Base-by-base conservation (phyloP, 2,329 filamentous ascomycete species). In the Thelonectria rubi region DNA sequence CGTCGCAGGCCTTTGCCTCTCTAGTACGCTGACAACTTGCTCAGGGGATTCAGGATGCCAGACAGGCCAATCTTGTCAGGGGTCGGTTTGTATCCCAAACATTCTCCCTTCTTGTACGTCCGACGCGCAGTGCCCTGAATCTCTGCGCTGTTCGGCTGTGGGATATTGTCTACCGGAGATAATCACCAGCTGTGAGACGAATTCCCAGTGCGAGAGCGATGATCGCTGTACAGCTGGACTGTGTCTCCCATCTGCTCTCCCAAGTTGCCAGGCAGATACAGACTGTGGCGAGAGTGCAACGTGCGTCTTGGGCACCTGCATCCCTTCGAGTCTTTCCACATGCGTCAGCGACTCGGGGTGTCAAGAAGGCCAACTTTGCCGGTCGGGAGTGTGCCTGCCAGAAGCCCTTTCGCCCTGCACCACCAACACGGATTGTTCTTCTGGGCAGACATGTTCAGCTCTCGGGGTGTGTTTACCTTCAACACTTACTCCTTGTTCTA, bases 181-280 rank as follows among this genome's bases (percentile, higher is more conserved):
- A 4, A 24, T 24, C 24, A 24, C 24, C 7, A 24, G 24, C 24
- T 24, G 24, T 24, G 4, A 24, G 7, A 24, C 24, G 24, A 7
- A 24, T 24, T 24, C 24, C 24, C 4, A 24, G 7, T 24, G 24
- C 24, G 24, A 24, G 24, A 24, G 7, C 24, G 24, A 24, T n/a
- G 47, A 57, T 24, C 17, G 43, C 3, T 61, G 58, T 15, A 39
- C 43, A 12, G 46, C 32, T 42, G 47, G 48, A 26, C 24, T 61
- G 9, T 60, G 58, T 17, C 37, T 42, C 6, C 46, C 58, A 11
- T 11, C 10, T 5, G 32, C 14, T 14, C 15, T 17, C 26, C 40
- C 30, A n/a, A 34, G 24, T 15, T 54, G 51, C 17, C 18, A 24
- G 32, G n/a, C 5, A 26, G 20, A 24, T 17, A 37, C 17, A 2